Conservation (phyloP, 1,139 yeast species). For the Petasospora rhodanensis region DNA sequence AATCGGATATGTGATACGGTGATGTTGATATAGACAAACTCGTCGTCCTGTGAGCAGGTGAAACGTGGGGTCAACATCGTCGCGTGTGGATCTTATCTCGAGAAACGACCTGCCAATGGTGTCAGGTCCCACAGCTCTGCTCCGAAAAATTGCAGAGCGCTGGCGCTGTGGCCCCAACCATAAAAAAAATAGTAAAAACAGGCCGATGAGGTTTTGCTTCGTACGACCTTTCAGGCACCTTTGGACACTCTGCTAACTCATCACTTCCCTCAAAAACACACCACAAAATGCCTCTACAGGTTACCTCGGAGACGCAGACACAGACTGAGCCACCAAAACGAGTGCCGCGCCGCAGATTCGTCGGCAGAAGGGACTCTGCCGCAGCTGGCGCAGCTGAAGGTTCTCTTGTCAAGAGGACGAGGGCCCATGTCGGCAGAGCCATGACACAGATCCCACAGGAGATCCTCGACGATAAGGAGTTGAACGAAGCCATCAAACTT, state of each 20-base stretch:
- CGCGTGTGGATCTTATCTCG: too few relatives aligned
- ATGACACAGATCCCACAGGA: constrained; percentile 90
- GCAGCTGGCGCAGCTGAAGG: constrained; percentile 21
- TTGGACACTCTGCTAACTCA: too few relatives aligned
- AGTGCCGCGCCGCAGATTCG: constrained; percentile 41
- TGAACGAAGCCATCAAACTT: constrained; percentile 74
- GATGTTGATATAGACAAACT: constrained; percentile 55
- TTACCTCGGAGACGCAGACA: too few relatives aligned
- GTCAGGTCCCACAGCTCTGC: too few relatives aligned
- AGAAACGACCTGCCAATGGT: too few relatives aligned
- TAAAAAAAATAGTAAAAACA: too few relatives aligned
- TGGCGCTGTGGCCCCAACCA: too few relatives aligned
- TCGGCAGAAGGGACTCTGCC: constrained; percentile 34
- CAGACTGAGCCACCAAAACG: constrained; percentile 17
- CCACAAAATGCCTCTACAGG: too few relatives aligned
- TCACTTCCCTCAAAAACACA: too few relatives aligned
- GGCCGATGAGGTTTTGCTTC: too few relatives aligned
- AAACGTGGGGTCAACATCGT: constrained; percentile 86
- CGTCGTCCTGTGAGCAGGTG: constrained; percentile 71
- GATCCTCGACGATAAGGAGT: constrained; percentile 69
- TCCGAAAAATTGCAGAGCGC: too few relatives aligned
- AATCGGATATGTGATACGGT: constrained; percentile 62
- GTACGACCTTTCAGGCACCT: too few relatives aligned
- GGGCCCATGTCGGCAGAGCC: constrained; percentile 43
- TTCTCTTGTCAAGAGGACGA: constrained; percentile 26